phyloP scores from a whole-genome alignment of 2,329 filamentous ascomycete species.

The Stagonosporopsis tanaceti region DNA sequence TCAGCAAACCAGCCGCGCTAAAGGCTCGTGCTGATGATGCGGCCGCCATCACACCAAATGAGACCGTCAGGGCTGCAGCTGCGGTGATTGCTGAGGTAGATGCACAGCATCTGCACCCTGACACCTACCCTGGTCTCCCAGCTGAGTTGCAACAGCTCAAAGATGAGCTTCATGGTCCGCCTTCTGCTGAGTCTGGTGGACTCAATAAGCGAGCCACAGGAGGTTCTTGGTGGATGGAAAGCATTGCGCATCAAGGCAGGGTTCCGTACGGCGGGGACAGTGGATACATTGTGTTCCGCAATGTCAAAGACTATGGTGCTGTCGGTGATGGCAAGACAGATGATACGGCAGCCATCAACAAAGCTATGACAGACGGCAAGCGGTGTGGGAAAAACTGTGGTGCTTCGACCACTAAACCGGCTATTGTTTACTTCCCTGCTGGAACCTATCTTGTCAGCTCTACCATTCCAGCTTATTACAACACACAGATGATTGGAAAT shows the following conservation, averaged over 20 bases:
- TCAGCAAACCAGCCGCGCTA: background rate
- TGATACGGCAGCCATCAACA: conserved; percentile 73
- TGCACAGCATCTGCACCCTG: background rate
- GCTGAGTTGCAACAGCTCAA: background rate
- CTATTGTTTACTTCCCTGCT: conserved; percentile 1
- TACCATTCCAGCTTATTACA: background rate
- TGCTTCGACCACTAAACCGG: background rate
- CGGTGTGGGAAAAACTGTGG: conserved; percentile 75
- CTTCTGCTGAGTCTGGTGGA: background rate
- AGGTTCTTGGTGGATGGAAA: background rate
- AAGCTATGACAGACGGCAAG: conserved; percentile 75
- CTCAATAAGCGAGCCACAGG: background rate
- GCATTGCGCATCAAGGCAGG: background rate
- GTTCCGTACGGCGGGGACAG: background rate
- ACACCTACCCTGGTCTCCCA: background rate
- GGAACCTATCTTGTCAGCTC: background rate
- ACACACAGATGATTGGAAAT: background rate
- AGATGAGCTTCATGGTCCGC: background rate
- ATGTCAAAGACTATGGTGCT: background rate
- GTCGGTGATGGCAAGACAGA: background rate
- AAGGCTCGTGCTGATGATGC: background rate
- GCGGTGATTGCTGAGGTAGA: background rate
- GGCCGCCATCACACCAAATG: background rate
- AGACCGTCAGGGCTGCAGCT: background rate
- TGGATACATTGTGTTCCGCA: background rate